These are phyloP conservation scores for Ceratocystis harringtonii DNA, from an alignment of 2,329 filamentous ascomycete genomes.

Conservation along the genomic window DNA sequence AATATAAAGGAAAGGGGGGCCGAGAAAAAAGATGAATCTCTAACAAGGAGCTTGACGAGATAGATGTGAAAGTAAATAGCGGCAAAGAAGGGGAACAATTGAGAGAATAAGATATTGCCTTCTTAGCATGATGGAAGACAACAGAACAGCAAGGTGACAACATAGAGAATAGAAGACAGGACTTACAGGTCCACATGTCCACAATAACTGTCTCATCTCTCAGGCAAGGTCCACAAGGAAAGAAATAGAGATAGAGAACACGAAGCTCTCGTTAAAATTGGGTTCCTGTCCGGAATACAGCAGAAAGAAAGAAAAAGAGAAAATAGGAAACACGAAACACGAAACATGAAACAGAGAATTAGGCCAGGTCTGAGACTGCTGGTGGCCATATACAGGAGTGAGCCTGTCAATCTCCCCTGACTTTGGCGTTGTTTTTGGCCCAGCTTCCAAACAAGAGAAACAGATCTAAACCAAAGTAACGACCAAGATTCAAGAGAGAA, in stretches of 20 bases:
- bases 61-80: conserved; percentile 4
- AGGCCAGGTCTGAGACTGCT: conserved; percentile 8
- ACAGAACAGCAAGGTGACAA: neutral
- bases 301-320: conserved; percentile 3
- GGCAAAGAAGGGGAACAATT: neutral
- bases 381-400: conserved; percentile 4
- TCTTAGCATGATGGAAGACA: neutral
- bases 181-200: neutral
- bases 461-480: neutral
- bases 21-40: neutral
- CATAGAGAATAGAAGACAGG: neutral
- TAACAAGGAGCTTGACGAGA: neutral
- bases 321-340: conserved; percentile 4
- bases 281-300: neutral
- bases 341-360: conserved; percentile 4
- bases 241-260: neutral
- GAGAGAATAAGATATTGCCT: neutral
- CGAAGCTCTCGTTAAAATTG: neutral
- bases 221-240: neutral
- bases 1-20: neutral
- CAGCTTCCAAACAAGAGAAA: neutral
- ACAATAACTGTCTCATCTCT: neutral
- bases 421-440: neutral
- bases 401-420: neutral
- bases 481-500: neutral